Conservation (phyloP, 2,329 filamentous ascomycete species). For the Pestalotiopsis fici region DNA sequence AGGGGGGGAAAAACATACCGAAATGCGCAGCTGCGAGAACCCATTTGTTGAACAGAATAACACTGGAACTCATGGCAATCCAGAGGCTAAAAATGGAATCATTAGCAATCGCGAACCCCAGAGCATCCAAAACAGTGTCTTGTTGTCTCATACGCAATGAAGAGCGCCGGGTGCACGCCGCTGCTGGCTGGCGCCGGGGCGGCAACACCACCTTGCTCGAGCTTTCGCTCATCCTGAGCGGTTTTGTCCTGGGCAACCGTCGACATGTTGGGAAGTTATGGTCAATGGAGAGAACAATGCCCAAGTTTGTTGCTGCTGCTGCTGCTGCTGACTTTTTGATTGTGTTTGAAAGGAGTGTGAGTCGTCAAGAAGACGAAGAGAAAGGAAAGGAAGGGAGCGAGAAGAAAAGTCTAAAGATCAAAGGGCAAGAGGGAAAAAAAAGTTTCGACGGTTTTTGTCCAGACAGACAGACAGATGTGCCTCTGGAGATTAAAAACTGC, state of each 20-base stretch:
- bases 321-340: background rate
- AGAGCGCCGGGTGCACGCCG: conserved; percentile 8
- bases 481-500: conserved; percentile 6
- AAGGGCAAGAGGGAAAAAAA: background rate
- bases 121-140: background rate
- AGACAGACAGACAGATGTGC: background rate
- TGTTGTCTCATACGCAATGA: conserved; percentile 7
- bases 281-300: background rate
- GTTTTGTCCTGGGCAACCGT: conserved; percentile 6
- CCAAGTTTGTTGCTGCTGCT: background rate
- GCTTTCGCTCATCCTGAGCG: conserved; percentile 10
- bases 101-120: background rate
- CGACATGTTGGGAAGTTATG: conserved; percentile 3
- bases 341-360: background rate
- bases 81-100: conserved; percentile 59
- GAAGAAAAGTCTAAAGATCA: background rate
- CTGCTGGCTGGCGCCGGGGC: conserved; percentile 4
- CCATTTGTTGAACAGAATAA: conserved; percentile 95
- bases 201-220: conserved; percentile 8
- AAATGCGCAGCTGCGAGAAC: conserved; percentile 76
- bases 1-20: conserved; percentile 49
- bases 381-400: background rate
- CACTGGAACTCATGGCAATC: conserved; percentile 83
- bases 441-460: background rate
- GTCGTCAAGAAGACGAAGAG: conserved; percentile 1